Evolutionary conservation across 331 rosid genomes (phyloP).

Genomic region (Pyrus hybrid): DNA sequence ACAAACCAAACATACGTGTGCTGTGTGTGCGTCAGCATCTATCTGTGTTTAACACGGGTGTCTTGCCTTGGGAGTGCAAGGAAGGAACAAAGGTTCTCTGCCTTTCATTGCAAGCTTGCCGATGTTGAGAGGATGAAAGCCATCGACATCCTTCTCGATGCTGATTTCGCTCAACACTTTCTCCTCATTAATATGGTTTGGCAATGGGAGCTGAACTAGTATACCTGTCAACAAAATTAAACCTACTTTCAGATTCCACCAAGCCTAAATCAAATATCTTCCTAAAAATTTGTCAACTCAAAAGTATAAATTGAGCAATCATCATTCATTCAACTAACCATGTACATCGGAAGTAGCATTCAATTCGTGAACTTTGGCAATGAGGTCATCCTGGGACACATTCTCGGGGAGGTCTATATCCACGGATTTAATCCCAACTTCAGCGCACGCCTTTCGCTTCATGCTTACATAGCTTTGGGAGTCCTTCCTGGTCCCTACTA

Average conservation of each 20-base stretch:
- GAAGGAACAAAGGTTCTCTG: slow-evolving; percentile 77
- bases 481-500: slow-evolving; percentile 79
- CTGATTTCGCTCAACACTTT: slow-evolving; percentile 68
- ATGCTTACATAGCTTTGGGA: slow-evolving; percentile 73
- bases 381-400: slow-evolving; percentile 49
- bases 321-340: slow-evolving; percentile 27
- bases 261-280: too few relatives aligned
- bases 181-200: slow-evolving; percentile 84
- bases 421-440: slow-evolving; percentile 71
- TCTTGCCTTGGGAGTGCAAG: slow-evolving; percentile 87
- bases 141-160: slow-evolving; percentile 89
- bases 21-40: background rate
- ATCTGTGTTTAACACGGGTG: background rate
- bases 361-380: slow-evolving; percentile 51
- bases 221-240: slow-evolving; percentile 44
- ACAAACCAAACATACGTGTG: background rate
- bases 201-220: slow-evolving; percentile 89
- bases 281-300: background rate
- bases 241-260: background rate
- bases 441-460: slow-evolving; percentile 88
- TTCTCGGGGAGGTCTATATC: slow-evolving; percentile 74
- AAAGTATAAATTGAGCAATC: background rate
- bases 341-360: slow-evolving; percentile 68
- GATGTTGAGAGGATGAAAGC: slow-evolving; percentile 88
- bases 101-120: slow-evolving; percentile 97